Evolutionary conservation across 2,329 filamentous ascomycete species (phyloP), one percentile per base, ranked within the genome.

Genomic region (Neofusicoccum kwambonambiense): DNA sequence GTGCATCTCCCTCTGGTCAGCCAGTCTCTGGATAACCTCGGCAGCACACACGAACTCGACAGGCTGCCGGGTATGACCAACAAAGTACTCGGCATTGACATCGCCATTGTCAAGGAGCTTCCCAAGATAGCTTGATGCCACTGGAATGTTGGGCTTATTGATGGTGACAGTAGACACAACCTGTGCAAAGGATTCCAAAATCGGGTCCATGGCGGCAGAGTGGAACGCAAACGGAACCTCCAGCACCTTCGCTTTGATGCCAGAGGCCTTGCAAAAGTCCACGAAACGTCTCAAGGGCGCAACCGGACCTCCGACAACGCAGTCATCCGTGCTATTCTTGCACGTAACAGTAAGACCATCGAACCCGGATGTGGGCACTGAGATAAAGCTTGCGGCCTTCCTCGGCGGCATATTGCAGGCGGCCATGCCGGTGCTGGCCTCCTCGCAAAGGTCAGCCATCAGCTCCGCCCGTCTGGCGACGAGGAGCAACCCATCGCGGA

Each of bases 171-270:
- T 22, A 0, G 67, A 62, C 4, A 62, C 62, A n/a, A 65, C 47
- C 17, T 56, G 37, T 3, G 62, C 39, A 13, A 71, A 66, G 17
- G 67, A 64, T 1, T 66, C 57, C 11, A 71, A 27, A 3, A 73
- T 73, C 8, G 71, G 69, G 50, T 73, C 71, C 71, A 73, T 70
- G 1, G 68, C 69, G 7, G 66, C 54, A 0, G 71, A 71, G 63
- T 73, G 71, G 61, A 72, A 73, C 0, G 69, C 71, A 39, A 66
- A 72, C 0, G 71, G 66, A 5, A 73, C 71, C 7, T 67, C 56
- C 8, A 73, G 67, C 39, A 56, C 64, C 50, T 70, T 73, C 11
- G 58, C 51, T 61, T 68, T 70, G 19, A 67, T 49, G 54, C 68
- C 68, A 49, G 67, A 9, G 8, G 13, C 15, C 17, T 66, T 62